Percentiles rank a stretch among this genome's conserved stretches.
Evolutionary conservation across 257 asterid species (phyloP).

Genomic region (Leonotis leonurus): DNA sequence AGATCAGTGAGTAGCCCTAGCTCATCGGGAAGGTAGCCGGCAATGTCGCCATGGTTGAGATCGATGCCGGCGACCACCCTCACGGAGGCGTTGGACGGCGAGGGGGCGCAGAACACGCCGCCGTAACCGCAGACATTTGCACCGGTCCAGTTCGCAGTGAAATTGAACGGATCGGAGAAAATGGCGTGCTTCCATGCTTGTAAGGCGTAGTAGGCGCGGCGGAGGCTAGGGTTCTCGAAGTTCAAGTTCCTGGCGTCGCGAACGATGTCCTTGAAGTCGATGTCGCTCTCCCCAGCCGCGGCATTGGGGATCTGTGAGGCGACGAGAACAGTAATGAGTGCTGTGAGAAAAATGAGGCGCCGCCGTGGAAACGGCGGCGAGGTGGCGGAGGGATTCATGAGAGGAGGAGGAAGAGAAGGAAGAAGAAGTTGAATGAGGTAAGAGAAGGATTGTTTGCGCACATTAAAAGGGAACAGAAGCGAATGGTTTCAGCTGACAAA

Average conservation of each 20-base stretch:
- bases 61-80: conserved; percentile 49
- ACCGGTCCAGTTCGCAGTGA: conserved; percentile 41
- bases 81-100: conserved; percentile 17
- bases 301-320: conserved; percentile 16
- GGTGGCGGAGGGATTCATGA: conserved; percentile 25
- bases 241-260: conserved; percentile 14
- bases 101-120: conserved; percentile 44
- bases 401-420: not conserved
- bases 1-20: conserved; percentile 50
- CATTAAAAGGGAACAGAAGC: conserved; percentile 24
- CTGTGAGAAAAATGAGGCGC: conserved; percentile 12
- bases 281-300: conserved; percentile 13
- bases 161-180: conserved; percentile 49
- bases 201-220: conserved; percentile 47
- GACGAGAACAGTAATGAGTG: conserved; percentile 13
- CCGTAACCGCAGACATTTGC: conserved; percentile 38
- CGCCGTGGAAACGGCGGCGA: conserved; percentile 24
- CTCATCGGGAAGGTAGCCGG: conserved; percentile 43
- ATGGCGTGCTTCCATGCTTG: conserved; percentile 46
- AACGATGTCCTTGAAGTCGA: conserved; percentile 4
- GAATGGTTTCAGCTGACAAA: conserved; percentile 23
- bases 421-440: not conserved
- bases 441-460: conserved; percentile 15
- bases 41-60: conserved; percentile 47
- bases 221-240: conserved; percentile 39